Conservation (phyloP, 73 alveolate species). For the Uronychia binucleata region DNA sequence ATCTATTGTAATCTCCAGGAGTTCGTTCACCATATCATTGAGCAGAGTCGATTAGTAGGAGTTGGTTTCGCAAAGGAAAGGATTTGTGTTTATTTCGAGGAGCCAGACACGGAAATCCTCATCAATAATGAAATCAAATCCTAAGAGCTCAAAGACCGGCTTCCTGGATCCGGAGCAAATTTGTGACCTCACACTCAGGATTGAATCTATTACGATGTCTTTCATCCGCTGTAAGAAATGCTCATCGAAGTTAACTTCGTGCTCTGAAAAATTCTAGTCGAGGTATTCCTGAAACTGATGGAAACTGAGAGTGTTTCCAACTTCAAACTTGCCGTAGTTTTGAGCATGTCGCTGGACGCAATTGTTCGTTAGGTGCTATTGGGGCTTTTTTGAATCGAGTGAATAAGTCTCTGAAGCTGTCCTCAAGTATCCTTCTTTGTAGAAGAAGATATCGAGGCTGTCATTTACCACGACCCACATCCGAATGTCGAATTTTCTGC, state of each 20-base stretch:
- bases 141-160: slow-evolving; percentile 77
- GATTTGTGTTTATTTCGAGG: slow-evolving; percentile 88
- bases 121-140: slow-evolving; percentile 87
- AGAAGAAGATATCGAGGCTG: slow-evolving; percentile 57
- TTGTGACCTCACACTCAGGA: slow-evolving; percentile 70
- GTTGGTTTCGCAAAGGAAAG: slow-evolving; percentile 80
- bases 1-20: slow-evolving; percentile 74
- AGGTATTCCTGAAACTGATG: slow-evolving; percentile 63
- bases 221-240: slow-evolving; percentile 85
- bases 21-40: slow-evolving; percentile 88
- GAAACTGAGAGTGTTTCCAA: slow-evolving; percentile 81
- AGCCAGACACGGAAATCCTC: slow-evolving; percentile 88
- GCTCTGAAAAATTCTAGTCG: slow-evolving; percentile 64
- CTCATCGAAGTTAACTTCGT: slow-evolving; percentile 60
- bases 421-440: slow-evolving; percentile 85
- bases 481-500: slow-evolving; percentile 92
- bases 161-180: slow-evolving; percentile 72
- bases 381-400: slow-evolving; percentile 55
- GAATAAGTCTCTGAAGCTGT: slow-evolving; percentile 76
- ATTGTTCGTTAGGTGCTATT: slow-evolving; percentile 87
- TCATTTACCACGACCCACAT: slow-evolving; percentile 88
- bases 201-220: slow-evolving; percentile 77
- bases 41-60: slow-evolving; percentile 64
- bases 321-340: slow-evolving; percentile 75
- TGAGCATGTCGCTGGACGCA: slow-evolving; percentile 76